These are phyloP conservation scores for Colletotrichum orchidophilum DNA, from an alignment of 2,329 filamentous ascomycete species.

Conservation along the genomic window DNA sequence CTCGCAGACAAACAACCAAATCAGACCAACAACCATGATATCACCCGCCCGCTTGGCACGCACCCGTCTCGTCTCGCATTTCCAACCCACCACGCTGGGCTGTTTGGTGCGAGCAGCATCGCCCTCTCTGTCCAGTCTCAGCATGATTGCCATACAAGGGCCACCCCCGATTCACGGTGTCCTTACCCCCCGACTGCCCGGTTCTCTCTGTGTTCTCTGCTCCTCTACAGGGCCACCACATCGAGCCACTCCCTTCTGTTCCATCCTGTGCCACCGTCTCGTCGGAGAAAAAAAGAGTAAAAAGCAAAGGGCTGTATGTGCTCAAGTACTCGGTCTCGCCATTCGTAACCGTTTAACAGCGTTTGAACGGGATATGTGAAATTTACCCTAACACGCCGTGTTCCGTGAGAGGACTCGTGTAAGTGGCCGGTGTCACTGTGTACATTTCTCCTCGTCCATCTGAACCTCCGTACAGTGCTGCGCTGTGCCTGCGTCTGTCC, in stretches of 20 bases:
- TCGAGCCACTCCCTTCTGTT: neutral
- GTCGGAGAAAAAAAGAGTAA: neutral
- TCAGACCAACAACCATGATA: neutral
- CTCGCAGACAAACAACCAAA: too few species aligned
- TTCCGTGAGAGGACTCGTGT: neutral
- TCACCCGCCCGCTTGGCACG: neutral
- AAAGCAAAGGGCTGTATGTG: neutral
- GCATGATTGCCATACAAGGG: neutral
- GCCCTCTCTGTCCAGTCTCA: neutral
- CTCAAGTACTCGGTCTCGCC: neutral
- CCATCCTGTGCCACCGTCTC: neutral
- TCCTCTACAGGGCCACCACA: neutral
- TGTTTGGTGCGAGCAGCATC: too few species aligned
- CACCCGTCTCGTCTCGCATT: slow-evolving; percentile 6
- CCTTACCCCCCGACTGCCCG: neutral
- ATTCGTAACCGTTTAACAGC: neutral
- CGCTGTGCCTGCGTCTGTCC: neutral
- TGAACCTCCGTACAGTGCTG: neutral
- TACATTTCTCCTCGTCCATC: neutral
- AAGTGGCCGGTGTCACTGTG: neutral
- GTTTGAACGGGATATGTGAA: neutral
- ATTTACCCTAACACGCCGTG: neutral
- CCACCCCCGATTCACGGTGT: neutral
- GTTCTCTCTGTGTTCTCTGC: neutral
- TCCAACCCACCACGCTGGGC: neutral